A percentile compares a stretch with the other conserved stretches of the same genome.
Evolutionary conservation across 1,139 yeast genomes (phyloP).

Genomic region (Kodamaea arcana): DNA sequence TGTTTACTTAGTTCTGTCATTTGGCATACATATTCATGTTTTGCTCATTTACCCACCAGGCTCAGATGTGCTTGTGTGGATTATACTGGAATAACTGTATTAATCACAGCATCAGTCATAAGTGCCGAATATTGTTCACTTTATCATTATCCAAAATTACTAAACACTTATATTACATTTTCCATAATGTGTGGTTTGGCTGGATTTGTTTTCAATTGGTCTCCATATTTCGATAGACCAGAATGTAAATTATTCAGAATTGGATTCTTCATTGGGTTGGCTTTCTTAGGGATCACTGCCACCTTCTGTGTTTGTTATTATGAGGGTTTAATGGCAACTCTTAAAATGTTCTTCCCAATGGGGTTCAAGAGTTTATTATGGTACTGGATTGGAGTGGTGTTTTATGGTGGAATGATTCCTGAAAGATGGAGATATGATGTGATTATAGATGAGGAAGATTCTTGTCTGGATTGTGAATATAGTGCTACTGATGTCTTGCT

Average conservation of each 20-base stretch:
- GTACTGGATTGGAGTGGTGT: constrained; percentile 79
- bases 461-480: constrained; percentile 14
- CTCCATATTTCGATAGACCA: constrained; percentile 82
- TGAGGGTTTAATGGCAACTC: constrained; percentile 53
- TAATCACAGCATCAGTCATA: constrained; percentile 86
- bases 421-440: constrained; percentile 80
- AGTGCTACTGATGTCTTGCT: constrained; percentile 31
- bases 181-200: constrained; percentile 64
- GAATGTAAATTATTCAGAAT: constrained; percentile 79
- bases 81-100: constrained; percentile 87
- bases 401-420: constrained; percentile 85
- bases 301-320: constrained; percentile 52
- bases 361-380: constrained; percentile 60
- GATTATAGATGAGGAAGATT: constrained; percentile 41
- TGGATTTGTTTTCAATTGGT: constrained; percentile 85
- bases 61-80: constrained; percentile 87
- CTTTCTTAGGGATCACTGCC: constrained; percentile 69
- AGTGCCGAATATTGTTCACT: constrained; percentile 82
- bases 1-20: constrained; percentile 75
- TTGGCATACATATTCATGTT: constrained; percentile 92
- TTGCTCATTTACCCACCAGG: constrained; percentile 61
- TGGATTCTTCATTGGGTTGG: constrained; percentile 76
- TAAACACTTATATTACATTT: constrained; percentile 49
- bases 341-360: constrained; percentile 58
- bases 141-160: constrained; percentile 53